These are phyloP conservation scores for Jackrogersella minutella DNA, from an alignment of 495 filamentous ascomycete genomes.

Conservation along the genomic window DNA sequence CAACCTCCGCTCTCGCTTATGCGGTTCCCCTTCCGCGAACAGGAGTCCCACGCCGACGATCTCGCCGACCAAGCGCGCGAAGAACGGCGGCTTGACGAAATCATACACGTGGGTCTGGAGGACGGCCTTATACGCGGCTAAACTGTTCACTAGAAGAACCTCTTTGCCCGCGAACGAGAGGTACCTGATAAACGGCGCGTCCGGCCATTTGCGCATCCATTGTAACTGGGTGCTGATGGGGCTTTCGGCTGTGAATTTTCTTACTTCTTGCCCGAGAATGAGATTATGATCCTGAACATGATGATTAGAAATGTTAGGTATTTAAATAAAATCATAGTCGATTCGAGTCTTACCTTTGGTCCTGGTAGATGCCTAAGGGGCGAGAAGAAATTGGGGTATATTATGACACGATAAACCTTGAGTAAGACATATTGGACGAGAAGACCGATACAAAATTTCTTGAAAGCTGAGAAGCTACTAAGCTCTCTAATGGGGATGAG, in stretches of 20 bases:
- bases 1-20: constrained; percentile 44
- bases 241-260: constrained; percentile 34
- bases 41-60: constrained; percentile 45
- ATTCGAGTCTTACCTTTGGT: constrained; percentile 34
- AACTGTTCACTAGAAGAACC: constrained; percentile 47
- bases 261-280: constrained; percentile 36
- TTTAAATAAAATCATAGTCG: not conserved
- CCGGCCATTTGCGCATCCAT: constrained; percentile 47
- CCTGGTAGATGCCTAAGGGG: constrained; percentile 45
- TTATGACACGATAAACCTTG: constrained; percentile 35
- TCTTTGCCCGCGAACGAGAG: constrained; percentile 45
- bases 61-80: constrained; percentile 43
- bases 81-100: constrained; percentile 48
- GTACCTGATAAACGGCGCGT: constrained; percentile 50
- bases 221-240: constrained; percentile 28
- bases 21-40: constrained; percentile 46
- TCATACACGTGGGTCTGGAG: constrained; percentile 47
- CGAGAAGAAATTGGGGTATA: constrained; percentile 43
- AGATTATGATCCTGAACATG: constrained; percentile 26
- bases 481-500: constrained; percentile 2
- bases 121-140: constrained; percentile 47
- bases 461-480: not conserved
- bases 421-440: constrained; percentile 24
- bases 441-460: constrained; percentile 14
- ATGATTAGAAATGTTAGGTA: not conserved